Conservation (phyloP, 345 rosid species). For the Hevea brasiliensis region DNA sequence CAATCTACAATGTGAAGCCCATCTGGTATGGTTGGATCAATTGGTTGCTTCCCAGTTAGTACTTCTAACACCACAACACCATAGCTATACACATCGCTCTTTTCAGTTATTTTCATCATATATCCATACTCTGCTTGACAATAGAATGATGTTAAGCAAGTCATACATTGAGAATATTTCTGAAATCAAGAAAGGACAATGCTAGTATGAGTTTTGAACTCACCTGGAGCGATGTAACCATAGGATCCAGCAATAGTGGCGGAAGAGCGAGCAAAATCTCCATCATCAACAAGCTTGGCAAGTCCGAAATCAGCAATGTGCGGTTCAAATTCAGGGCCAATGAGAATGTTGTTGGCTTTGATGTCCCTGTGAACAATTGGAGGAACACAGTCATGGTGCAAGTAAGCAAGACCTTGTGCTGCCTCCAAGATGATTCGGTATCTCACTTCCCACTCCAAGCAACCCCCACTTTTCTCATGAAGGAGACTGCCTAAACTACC, state of each 20-base stretch:
- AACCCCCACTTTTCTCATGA: slow-evolving; percentile 66
- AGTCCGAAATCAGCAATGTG: slow-evolving; percentile 97
- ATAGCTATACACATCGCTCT: slow-evolving; percentile 92
- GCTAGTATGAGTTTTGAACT: slow-evolving; percentile 1
- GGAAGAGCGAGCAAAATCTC: slow-evolving; percentile 86
- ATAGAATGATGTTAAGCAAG: neutral
- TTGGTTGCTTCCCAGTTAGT: slow-evolving; percentile 87
- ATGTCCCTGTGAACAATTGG: slow-evolving; percentile 93
- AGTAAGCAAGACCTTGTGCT: slow-evolving; percentile 86
- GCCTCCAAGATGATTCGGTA: slow-evolving; percentile 80
- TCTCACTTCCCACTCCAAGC: slow-evolving; percentile 88
- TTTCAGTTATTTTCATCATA: slow-evolving; percentile 94
- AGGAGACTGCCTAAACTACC: slow-evolving; percentile 91
- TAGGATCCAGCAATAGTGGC: slow-evolving; percentile 90
- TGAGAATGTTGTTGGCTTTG: slow-evolving; percentile 87
- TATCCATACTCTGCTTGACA: slow-evolving; percentile 74
- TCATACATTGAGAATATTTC: neutral
- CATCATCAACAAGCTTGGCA: slow-evolving; percentile 90
- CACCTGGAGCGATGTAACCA: slow-evolving; percentile 98
- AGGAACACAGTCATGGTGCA: slow-evolving; percentile 95
- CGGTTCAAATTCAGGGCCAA: slow-evolving; percentile 87
- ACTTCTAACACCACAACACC: slow-evolving; percentile 88
- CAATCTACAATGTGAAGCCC: slow-evolving; percentile 83
- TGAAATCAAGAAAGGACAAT: neutral
- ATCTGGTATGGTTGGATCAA: slow-evolving; percentile 87